Evolutionary conservation across 2,329 filamentous ascomycete species (phyloP), one percentile per base, ranked within the genome.

Genomic region (Diplodia intermedia): DNA sequence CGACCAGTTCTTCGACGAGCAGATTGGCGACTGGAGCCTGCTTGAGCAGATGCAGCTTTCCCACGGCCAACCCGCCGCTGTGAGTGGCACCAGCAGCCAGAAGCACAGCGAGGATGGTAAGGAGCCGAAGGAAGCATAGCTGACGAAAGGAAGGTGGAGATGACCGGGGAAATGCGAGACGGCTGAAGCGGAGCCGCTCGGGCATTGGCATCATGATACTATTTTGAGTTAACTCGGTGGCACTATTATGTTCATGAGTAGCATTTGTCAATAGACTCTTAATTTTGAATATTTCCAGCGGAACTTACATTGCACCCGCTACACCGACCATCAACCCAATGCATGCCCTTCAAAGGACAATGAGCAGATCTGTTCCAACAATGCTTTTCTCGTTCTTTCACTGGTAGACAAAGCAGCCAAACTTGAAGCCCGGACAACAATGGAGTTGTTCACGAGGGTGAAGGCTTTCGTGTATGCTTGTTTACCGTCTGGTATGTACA

Each of bases 1-100:
- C 6, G 82, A 86, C 49, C 84, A 86, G 73, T 87, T 88, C 75
- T 79, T 83, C 52, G 85, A 86, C 56, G 85, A 87, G 77, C 82
- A 85, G 76, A 86, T 88, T 73, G 83, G 83, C 15, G 83, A 85
- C 68, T 84, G 83, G 79, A 81, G 74, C 38, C 75, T 83, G 60
- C 69, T 76, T 26, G 74, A 78, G 68, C 70, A 71, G 47, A 43
- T 61, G 14, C 47, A 62, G 47, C n/a, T 62, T 36, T 14, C 66
- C 5, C 55, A 60, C 23, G 55, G 66, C 20, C 50, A 60, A 56
- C 56, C 66, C 7, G 55, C 66, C 18, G 38, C 43, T 12, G 43
- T 67, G 23, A 57, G 53, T 15, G 69, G 68, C 15, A 29, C 69
- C 7, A 75, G 74, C 70, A 69, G 69, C 31, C 54, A 56, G n/a